Evolutionary conservation across 2,329 filamentous ascomycete genomes (phyloP), one percentile per base, ranked within the genome.

Genomic region (Cytospora piceae): DNA sequence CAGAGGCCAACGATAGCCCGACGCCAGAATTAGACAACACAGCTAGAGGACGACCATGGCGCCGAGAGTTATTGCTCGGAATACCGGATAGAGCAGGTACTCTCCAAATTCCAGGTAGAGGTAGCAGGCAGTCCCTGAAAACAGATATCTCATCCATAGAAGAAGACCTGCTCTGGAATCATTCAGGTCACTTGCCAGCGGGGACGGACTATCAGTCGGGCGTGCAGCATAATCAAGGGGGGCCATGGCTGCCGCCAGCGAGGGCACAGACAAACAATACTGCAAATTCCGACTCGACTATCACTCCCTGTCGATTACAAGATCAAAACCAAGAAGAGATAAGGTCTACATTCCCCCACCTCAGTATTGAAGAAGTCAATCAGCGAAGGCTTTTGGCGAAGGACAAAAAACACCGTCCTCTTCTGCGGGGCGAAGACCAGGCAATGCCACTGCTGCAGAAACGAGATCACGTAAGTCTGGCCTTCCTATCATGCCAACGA

Each of bases 391-490:
- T 15, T 17, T 0, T 9, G 49, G 24, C 27, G 5, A 29, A 29
- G 15, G 6, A 31, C 0, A 32, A 22, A 8, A 49, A 53, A 1
- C 15, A 11, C 15, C 58, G 58, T 53, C 9, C 0, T 3, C 22
- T n/a, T n/a, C 51, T 61, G 9, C 7, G 0, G 2, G 59, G 59
- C 8, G 51, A 61, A 27, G 20, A 32, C 9, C 34, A 46, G 2
- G 59, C 59, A 4, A 61, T 61, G 59, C 3, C 2, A 0, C 24
- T 46, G 4, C 15, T 61, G 51, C 37, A 55, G 24, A 31, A 46
- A 12, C 17, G 59, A 55, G 59, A 61, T 29, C 59, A 61, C 55
- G 59, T 55, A 2, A 61, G 59, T 61, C 29, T 42, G 9, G 7
- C 4, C 4, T 49, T 22, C 0, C 4, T 5, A 20, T 15, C 7